Evolutionary conservation across 371 early-diverging fungal genomes (phyloP).

Genomic region (Lichtheimia corymbifera): DNA sequence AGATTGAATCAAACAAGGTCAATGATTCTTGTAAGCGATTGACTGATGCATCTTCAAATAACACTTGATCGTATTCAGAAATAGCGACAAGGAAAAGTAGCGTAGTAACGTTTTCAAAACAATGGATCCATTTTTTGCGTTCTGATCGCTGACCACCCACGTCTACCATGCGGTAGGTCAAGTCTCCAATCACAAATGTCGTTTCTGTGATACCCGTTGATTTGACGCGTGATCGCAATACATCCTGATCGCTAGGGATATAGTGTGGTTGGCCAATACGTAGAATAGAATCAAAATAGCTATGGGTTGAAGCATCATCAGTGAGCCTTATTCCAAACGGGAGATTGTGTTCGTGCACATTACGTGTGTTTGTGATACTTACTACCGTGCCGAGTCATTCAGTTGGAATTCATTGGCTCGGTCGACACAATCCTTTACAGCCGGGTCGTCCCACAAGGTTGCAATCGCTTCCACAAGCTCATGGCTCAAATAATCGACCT

Average conservation of each 20-base stretch:
- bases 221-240: slow-evolving; percentile 80
- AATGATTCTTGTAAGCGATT: slow-evolving; percentile 67
- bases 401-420: slow-evolving; percentile 83
- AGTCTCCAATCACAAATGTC: slow-evolving; percentile 74
- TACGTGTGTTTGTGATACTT: slow-evolving; percentile 26
- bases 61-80: slow-evolving; percentile 91
- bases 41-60: slow-evolving; percentile 90
- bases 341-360: not conserved
- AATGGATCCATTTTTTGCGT: slow-evolving; percentile 95
- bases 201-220: slow-evolving; percentile 90
- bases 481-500: slow-evolving; percentile 61
- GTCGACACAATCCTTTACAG: slow-evolving; percentile 73
- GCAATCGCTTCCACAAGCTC: slow-evolving; percentile 72
- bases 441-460: slow-evolving; percentile 77
- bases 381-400: slow-evolving; percentile 84
- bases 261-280: slow-evolving; percentile 78
- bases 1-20: slow-evolving; percentile 76
- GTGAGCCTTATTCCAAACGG: not conserved
- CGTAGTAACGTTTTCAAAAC: slow-evolving; percentile 93
- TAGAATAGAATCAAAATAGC: slow-evolving; percentile 86
- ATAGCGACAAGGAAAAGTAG: slow-evolving; percentile 94
- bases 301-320: slow-evolving; percentile 15
- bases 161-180: slow-evolving; percentile 90
- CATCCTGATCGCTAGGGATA: slow-evolving; percentile 86
- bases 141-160: slow-evolving; percentile 93